Percentiles rank a stretch among this genome's conserved stretches.
Conservation (phyloP, 2,329 filamentous ascomycete species). For the Fonsecaea multimorphosa region DNA sequence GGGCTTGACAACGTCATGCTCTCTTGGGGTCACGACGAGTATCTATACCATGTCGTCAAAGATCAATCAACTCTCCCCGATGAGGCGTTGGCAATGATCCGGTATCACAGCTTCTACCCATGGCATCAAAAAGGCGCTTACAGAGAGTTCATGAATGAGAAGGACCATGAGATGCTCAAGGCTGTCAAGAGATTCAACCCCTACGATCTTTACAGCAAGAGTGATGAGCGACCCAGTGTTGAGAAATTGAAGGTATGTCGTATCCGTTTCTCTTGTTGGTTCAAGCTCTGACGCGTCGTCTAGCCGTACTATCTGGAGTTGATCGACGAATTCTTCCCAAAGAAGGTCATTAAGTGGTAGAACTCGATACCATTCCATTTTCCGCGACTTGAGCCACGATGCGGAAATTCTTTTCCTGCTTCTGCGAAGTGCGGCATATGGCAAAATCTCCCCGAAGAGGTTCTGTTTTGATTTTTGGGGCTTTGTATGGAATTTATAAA, state of each 20-base stretch:
- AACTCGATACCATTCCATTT: not conserved
- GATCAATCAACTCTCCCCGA: constrained; percentile 78
- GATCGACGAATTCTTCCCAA: constrained; percentile 75
- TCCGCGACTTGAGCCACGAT: not conserved
- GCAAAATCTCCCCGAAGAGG: not conserved
- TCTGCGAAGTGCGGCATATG: not conserved
- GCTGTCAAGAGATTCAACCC: constrained; percentile 88
- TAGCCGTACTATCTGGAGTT: constrained; percentile 75
- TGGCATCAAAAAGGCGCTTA: constrained; percentile 88
- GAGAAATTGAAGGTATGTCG: constrained; percentile 73
- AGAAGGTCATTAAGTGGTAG: constrained; percentile 73
- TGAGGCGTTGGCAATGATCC: constrained; percentile 88
- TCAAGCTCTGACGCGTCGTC: constrained; percentile 31
- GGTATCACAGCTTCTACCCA: constrained; percentile 91
- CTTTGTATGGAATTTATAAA: not conserved
- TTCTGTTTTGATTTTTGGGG: not conserved
- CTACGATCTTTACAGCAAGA: constrained; percentile 92
- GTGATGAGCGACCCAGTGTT: constrained; percentile 75
- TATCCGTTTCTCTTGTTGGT: not conserved
- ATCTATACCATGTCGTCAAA: constrained; percentile 84
- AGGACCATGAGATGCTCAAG: constrained; percentile 78
- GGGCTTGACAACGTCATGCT: constrained; percentile 89
- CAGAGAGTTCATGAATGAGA: constrained; percentile 78
- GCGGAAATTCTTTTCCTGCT: not conserved
- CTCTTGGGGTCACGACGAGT: constrained; percentile 88